Base-by-base conservation (phyloP, 257 asterid species). In the Penstemon barbatus region DNA sequence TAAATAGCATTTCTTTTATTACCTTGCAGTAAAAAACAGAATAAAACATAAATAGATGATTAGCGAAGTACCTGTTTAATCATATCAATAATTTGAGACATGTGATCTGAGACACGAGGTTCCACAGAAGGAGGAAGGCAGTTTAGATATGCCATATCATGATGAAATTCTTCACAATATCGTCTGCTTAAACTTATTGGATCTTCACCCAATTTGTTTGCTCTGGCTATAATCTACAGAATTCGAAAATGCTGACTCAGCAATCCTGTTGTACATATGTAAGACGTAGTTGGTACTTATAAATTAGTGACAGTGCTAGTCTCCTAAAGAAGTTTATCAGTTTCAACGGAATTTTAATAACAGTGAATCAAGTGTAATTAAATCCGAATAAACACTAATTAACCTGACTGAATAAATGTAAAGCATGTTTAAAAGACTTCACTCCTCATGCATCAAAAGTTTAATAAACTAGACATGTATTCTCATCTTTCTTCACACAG, bases 71-170 rank as follows among this genome's bases (percentile, higher is more conserved):
- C 99, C 96, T 88, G 91, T 68, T 85, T 78, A 61, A 90, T 93
- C 97, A 90, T 90, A 72, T 81, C 83, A 73, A 89, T 82, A 62
- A 93, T 93, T 75, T 93, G 88, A 5, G 89, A 81, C 72, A 93
- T 82, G 81, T 93, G 97, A 71, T 93, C 96, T 42, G 99, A 93
- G 52, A 93, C 99, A 68, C 96, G 91, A 70, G 99, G 97, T 73
- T 93, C 99, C 19, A 85, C 83, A 8, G 91, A 90, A 77, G 99
- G 99, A 77, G 96, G 83, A 73, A 90, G 82, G 75, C 99, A 93
- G 78, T 82, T 80, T 46, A 93, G 86, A 71, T 70, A 80, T 64
- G 81, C 53, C 99, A 93, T 91, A 78, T 93, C 97, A 55, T 36
- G 83, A 86, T 75, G 90, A 80, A 93, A 93, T 77, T 93, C 99